A percentile compares a stretch with the other conserved stretches of the same genome.
Conservation (phyloP, 2,329 filamentous ascomycete species). For the Colletotrichum filicis region DNA sequence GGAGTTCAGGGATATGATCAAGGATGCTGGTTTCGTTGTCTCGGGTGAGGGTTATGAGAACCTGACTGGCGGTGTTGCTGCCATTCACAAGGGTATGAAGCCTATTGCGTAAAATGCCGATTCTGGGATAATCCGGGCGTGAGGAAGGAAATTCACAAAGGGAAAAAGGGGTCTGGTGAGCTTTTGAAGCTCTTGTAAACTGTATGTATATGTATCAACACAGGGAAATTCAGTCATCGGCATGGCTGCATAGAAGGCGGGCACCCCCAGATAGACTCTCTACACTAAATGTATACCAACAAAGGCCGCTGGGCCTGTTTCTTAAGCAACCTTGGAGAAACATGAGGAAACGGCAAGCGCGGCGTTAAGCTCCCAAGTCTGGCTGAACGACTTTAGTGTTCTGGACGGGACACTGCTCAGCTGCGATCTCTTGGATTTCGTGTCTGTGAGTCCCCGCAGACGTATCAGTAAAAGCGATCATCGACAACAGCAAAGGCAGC, state of each 20-base stretch:
- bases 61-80: constrained; percentile 90
- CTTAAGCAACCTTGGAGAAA: neutral
- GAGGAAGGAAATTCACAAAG: neutral
- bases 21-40: constrained; percentile 85
- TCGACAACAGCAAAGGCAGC: too few relatives aligned
- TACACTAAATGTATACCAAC: constrained; percentile 11
- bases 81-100: constrained; percentile 97
- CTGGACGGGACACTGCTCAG: too few relatives aligned
- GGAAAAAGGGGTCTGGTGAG: neutral
- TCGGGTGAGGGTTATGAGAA: constrained; percentile 89
- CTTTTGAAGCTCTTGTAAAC: constrained; percentile 22
- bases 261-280: constrained; percentile 8
- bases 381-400: too few relatives aligned
- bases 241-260: constrained; percentile 4
- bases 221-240: neutral
- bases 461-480: too few relatives aligned
- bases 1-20: constrained; percentile 86
- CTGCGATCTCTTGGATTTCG: too few relatives aligned
- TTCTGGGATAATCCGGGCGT: too few relatives aligned
- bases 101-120: constrained; percentile 52
- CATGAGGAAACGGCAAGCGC: neutral
- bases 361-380: neutral
- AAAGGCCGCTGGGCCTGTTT: constrained; percentile 11
- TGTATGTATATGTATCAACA: constrained; percentile 26
- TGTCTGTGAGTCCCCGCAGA: too few relatives aligned